phyloP scores from a whole-genome alignment of 2,329 filamentous ascomycete species.

The Curvularia eragrostidis region DNA sequence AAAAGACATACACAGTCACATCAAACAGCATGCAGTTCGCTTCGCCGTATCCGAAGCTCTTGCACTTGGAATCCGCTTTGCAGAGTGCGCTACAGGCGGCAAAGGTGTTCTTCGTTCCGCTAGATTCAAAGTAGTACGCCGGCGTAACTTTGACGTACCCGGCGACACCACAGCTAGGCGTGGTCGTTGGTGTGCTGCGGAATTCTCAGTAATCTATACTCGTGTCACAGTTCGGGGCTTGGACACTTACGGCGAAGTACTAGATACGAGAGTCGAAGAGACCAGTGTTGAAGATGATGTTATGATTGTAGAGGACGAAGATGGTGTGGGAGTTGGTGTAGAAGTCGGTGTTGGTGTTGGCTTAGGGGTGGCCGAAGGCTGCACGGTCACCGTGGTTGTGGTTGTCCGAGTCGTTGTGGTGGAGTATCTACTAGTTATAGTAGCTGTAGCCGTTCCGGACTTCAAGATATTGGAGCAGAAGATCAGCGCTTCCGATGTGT shows the following conservation, averaged over 20 bases:
- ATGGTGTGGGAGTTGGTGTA: constrained; percentile 19
- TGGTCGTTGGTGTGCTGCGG: constrained; percentile 26
- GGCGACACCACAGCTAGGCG: constrained; percentile 37
- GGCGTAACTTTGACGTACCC: constrained; percentile 41
- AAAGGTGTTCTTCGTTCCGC: constrained; percentile 44
- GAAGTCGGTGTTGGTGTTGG: constrained; percentile 22
- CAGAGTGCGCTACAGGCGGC: constrained; percentile 38
- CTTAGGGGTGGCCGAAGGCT: constrained; percentile 22
- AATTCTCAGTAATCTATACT: constrained; percentile 5
- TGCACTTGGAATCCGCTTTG: constrained; percentile 42
- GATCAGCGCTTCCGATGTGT: constrained; percentile 38
- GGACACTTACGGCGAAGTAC: constrained; percentile 34
- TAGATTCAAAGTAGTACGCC: constrained; percentile 46
- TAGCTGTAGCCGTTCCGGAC: constrained; percentile 35
- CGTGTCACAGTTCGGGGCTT: background rate
- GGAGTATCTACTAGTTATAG: constrained; percentile 27
- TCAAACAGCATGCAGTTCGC: constrained; percentile 46
- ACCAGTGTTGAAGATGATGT: background rate
- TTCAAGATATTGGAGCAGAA: constrained; percentile 41
- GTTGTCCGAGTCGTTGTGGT: constrained; percentile 32
- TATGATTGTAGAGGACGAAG: background rate
- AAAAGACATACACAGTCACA: constrained; percentile 35
- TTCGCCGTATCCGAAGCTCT: constrained; percentile 44
- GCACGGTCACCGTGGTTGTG: constrained; percentile 34
- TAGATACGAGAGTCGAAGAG: constrained; percentile 21